Evolutionary conservation across 2,329 filamentous ascomycete species (phyloP), one percentile per base, ranked within the genome.

Genomic region (Colletotrichum tabaci): DNA sequence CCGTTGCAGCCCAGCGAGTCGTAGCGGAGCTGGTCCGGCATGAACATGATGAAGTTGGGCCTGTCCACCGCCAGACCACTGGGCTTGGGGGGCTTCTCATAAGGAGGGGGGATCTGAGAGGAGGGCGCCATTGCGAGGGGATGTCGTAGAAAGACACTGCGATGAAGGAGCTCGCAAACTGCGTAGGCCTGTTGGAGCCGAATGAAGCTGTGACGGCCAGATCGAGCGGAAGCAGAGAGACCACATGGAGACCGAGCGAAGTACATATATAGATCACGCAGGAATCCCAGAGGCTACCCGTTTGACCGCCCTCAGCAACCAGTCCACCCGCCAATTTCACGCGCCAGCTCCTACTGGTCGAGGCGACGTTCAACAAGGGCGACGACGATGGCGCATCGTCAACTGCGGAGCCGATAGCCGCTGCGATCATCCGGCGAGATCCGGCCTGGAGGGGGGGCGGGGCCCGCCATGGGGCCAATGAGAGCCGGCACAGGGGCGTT

Each of bases 11-110:
- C 80, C 0, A 86, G 75, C 1, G 83, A 80, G 73, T 86, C 85
- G 55, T 83, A 85, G 12, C 84, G 81, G 4, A 86, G 77, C 75
- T 86, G 84, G 60, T 86, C 84, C 3, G 84, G 84, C 84, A 86
- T 86, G 72, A 86, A 86, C 9, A 86, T 82, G 61, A 84, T 75
- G 35, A 81, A 79, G 65, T 85, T 84, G 16, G 81, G 79, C 18
- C 61, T 75, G 44, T 60, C 61, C 8, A 72, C 66, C 50, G 67
- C 67, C 16, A 75, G 58, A 50, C 73, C 63, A 66, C 70, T 73
- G 21, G 73, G 67, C 67, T 60, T 72, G 8, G 72, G 60, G 1
- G 65, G 60, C 16, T 70, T 47, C 55, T 72, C 69, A 23, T 68
- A 61, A 3, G 67, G 65, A 16, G 70, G 61, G 15, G 61, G 66